phyloP scores from a whole-genome alignment of 2,329 filamentous ascomycete species.

The Nigrograna mackinnonii region DNA sequence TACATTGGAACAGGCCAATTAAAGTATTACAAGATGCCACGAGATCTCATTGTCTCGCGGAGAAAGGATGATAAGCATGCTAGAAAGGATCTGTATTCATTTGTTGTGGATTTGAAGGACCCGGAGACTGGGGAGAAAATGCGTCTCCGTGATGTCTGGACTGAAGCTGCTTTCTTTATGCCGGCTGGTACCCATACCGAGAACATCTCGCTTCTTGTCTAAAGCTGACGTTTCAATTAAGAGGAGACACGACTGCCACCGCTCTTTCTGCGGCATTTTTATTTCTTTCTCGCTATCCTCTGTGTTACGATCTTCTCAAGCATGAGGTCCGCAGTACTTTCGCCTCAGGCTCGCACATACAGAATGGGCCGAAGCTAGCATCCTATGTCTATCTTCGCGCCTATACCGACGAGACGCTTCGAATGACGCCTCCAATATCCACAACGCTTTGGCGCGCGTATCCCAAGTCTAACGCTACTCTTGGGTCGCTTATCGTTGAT shows the following conservation, averaged over 20 bases:
- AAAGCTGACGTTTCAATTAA: not conserved
- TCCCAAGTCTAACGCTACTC: not conserved
- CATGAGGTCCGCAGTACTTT: slow-evolving; percentile 15
- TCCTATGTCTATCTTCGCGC: slow-evolving; percentile 19
- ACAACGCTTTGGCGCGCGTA: slow-evolving; percentile 20
- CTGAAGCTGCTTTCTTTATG: slow-evolving; percentile 15
- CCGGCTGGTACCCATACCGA: slow-evolving; percentile 12
- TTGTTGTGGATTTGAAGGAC: slow-evolving; percentile 43
- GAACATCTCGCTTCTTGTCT: not conserved
- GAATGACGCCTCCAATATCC: slow-evolving; percentile 18
- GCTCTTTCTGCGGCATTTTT: slow-evolving; percentile 29
- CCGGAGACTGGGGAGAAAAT: slow-evolving; percentile 31
- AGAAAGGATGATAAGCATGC: slow-evolving; percentile 10
- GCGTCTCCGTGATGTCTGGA: slow-evolving; percentile 12
- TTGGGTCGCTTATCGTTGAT: slow-evolving; percentile 14
- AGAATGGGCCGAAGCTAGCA: slow-evolving; percentile 11
- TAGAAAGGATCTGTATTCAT: slow-evolving; percentile 42
- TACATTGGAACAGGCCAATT: slow-evolving; percentile 58
- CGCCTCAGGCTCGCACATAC: slow-evolving; percentile 16
- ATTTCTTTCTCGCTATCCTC: slow-evolving; percentile 37
- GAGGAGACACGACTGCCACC: slow-evolving; percentile 35
- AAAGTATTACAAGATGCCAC: slow-evolving; percentile 33
- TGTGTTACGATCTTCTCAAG: slow-evolving; percentile 11
- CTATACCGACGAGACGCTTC: slow-evolving; percentile 23
- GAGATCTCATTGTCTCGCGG: slow-evolving; percentile 8